phyloP scores from a whole-genome alignment of 768 basidiomycete species.

The Suillus luteus region DNA sequence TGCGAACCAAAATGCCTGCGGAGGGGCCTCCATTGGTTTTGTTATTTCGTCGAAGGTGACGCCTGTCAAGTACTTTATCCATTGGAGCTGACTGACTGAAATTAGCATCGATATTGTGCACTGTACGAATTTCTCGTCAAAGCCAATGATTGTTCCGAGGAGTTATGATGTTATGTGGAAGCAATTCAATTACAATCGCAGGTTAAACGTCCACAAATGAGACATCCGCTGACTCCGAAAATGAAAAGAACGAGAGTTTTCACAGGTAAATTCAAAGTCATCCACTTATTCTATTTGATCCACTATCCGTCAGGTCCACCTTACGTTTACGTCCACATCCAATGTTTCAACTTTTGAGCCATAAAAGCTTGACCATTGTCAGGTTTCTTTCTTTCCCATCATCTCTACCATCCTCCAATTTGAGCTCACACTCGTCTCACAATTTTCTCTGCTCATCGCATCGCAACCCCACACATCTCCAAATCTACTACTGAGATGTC shows the following conservation, averaged over 20 bases:
- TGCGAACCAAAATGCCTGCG: background rate
- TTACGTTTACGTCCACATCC: background rate
- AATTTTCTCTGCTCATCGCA: background rate
- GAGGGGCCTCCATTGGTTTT: background rate
- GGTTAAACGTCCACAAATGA: too few species aligned
- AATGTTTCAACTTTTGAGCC: background rate
- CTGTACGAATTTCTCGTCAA: background rate
- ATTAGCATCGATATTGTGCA: background rate
- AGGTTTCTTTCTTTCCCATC: too few species aligned
- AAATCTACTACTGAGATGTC: background rate
- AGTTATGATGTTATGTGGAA: background rate
- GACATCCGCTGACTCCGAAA: too few species aligned
- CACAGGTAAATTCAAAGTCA: background rate
- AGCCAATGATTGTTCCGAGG: background rate
- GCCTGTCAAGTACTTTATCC: background rate
- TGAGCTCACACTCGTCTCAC: too few species aligned
- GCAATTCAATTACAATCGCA: too few species aligned
- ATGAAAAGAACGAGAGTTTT: background rate
- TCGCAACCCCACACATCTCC: background rate
- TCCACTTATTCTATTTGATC: background rate
- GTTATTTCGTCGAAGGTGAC: background rate
- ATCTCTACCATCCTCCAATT: too few species aligned
- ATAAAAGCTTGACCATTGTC: background rate
- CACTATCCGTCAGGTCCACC: background rate
- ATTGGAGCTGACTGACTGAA: background rate